Percentiles rank a stretch among this genome's conserved stretches.
These are phyloP conservation scores for Neoboletus brunneissimus DNA, from an alignment of 768 basidiomycete species.

Conservation along the genomic window DNA sequence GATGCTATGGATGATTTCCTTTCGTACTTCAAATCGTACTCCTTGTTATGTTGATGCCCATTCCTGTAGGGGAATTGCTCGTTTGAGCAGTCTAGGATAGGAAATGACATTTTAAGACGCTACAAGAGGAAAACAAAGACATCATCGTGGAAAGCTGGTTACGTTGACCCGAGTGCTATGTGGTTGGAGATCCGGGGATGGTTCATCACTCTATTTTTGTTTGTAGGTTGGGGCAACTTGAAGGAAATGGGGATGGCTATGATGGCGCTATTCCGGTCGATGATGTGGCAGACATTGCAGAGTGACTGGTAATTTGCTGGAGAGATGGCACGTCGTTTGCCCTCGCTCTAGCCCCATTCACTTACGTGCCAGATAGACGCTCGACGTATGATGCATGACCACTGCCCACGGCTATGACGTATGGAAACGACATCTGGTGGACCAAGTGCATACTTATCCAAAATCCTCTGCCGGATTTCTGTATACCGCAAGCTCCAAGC, in stretches of 20 bases:
- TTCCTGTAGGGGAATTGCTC: neutral
- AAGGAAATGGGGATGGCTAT: neutral
- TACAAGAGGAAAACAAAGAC: no score
- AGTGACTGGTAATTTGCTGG: no score
- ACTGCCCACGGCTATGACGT: neutral
- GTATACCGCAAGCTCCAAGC: neutral
- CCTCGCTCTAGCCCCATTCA: no score
- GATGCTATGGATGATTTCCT: constrained; percentile 1
- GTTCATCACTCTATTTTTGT: neutral
- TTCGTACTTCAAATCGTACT: neutral
- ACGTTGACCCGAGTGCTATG: neutral
- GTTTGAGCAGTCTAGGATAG: no score
- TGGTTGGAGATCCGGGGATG: neutral
- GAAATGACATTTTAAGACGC: no score
- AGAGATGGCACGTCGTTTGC: neutral
- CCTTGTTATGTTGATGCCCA: neutral
- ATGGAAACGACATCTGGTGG: neutral
- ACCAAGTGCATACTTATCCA: no score
- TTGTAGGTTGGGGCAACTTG: neutral
- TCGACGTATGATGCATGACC: no score
- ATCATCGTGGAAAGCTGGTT: no score
- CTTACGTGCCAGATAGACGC: no score
- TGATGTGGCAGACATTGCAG: no score
- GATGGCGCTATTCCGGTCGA: no score
- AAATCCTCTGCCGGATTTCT: no score